phyloP scores from a whole-genome alignment of 306 rosid species.

The Dryas alaskensis region DNA sequence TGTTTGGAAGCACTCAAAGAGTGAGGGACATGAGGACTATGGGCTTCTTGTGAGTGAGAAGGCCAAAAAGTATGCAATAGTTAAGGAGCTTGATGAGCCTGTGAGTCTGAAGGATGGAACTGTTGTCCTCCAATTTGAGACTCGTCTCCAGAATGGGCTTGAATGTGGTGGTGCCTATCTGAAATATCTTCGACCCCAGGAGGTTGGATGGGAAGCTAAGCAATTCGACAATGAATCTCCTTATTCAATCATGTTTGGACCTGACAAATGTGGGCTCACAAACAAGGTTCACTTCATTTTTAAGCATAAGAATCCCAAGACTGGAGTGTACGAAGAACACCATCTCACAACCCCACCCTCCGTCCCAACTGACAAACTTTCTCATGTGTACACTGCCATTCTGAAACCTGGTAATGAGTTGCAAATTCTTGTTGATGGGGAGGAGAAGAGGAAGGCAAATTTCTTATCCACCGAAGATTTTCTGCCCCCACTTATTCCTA shows the following conservation, averaged over 20 bases:
- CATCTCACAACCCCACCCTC: conserved; percentile 85
- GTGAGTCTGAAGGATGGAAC: conserved; percentile 67
- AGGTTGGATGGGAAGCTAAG: conserved; percentile 79
- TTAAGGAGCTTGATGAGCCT: conserved; percentile 62
- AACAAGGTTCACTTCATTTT: conserved; percentile 96
- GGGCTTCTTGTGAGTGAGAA: conserved; percentile 90
- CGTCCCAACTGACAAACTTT: conserved; percentile 79
- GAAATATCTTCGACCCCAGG: conserved; percentile 87
- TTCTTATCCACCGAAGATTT: conserved; percentile 84
- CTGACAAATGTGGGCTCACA: conserved; percentile 93
- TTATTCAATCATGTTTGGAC: conserved; percentile 92
- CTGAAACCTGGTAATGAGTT: conserved; percentile 47
- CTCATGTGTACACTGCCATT: conserved; percentile 90
- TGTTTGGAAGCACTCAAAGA: conserved; percentile 83
- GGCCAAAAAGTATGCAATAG: conserved; percentile 89
- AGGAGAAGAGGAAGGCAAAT: conserved; percentile 50
- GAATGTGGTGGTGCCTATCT: conserved; percentile 99
- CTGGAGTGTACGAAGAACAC: conserved; percentile 78
- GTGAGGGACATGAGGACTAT: conserved; percentile 89
- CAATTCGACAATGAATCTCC: conserved; percentile 79
- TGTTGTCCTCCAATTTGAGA: conserved; percentile 84
- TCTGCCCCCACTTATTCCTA: conserved; percentile 77
- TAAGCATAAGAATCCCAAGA: conserved; percentile 92
- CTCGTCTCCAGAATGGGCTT: conserved; percentile 85
- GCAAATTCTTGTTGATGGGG: conserved; percentile 45